Evolutionary conservation across 163 green algal genomes (phyloP).

Genomic region (Chlamydomonas reinhardtii): DNA sequence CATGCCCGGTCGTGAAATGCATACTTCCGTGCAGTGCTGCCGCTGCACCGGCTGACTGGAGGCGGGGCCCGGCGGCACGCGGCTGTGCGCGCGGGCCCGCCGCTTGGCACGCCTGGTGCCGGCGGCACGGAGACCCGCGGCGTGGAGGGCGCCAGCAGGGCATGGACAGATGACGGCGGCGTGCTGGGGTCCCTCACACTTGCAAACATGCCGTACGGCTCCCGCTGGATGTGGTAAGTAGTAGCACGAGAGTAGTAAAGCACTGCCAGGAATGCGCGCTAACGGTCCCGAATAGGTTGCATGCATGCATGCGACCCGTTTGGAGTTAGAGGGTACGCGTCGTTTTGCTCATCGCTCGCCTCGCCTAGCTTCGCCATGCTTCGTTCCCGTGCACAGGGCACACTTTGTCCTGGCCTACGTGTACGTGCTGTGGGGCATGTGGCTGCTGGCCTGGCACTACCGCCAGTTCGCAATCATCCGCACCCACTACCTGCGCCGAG

Average conservation of each 20-base stretch:
- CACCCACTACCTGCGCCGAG: constrained; percentile 54
- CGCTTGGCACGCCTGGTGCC: not conserved
- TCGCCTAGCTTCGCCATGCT: too few species aligned
- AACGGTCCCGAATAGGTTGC: too few species aligned
- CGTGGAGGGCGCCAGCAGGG: not conserved
- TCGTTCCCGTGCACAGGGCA: constrained; percentile 2
- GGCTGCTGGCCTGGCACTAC: constrained; percentile 50
- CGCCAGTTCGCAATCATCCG: constrained; percentile 55
- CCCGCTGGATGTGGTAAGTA: constrained; percentile 51
- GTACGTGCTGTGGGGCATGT: constrained; percentile 52
- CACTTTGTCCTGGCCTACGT: constrained; percentile 51
- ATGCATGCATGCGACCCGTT: too few species aligned
- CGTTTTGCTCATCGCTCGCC: not conserved
- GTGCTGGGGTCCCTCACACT: constrained; percentile 54
- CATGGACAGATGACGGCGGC: not conserved
- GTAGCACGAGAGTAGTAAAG: too few species aligned
- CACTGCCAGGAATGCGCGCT: too few species aligned
- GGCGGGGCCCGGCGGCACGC: too few species aligned
- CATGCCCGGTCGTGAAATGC: too few species aligned
- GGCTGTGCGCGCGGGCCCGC: too few species aligned
- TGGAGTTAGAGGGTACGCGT: too few species aligned
- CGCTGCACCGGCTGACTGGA: constrained; percentile 39
- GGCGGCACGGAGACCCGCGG: not conserved
- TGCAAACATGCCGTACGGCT: constrained; percentile 52
- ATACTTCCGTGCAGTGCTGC: constrained; percentile 58